A percentile compares a stretch with the other conserved stretches of the same genome.
Conservation (phyloP, 352 stramenopile species). For the Phytophthora pisi region DNA sequence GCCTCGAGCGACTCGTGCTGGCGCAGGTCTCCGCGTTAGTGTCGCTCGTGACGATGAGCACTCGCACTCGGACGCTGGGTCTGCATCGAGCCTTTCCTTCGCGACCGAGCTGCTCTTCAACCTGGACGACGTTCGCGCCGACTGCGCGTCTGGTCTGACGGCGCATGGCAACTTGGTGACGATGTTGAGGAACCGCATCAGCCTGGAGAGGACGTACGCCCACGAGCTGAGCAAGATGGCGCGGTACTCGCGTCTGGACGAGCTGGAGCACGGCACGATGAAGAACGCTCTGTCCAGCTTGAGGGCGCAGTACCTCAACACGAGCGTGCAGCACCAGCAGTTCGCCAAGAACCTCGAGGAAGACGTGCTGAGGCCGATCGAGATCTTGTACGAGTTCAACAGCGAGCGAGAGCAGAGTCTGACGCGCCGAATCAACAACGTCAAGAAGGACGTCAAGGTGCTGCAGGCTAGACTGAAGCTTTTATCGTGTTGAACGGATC, state of each 20-base stretch:
- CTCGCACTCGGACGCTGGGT: neutral
- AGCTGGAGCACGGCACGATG: conserved; percentile 59
- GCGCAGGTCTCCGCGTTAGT: neutral
- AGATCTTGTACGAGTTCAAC: conserved; percentile 61
- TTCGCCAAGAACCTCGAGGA: conserved; percentile 79
- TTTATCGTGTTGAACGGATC: too few species aligned
- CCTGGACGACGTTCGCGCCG: conserved; percentile 62
- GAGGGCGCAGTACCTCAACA: conserved; percentile 81
- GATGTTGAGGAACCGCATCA: conserved; percentile 75
- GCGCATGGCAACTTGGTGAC: conserved; percentile 63
- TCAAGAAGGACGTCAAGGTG: conserved; percentile 85
- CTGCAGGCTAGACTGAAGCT: too few species aligned
- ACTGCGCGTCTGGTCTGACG: conserved; percentile 51
- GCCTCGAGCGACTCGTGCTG: neutral
- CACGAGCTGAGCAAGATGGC: conserved; percentile 70
- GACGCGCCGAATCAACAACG: conserved; percentile 53
- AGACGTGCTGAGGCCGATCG: conserved; percentile 76
- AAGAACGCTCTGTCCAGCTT: conserved; percentile 64
- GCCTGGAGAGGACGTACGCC: conserved; percentile 76
- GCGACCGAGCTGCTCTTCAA: conserved; percentile 83
- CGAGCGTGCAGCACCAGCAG: conserved; percentile 77
- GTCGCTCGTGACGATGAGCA: neutral
- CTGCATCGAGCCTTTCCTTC: conserved; percentile 39
- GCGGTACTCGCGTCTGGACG: conserved; percentile 60
- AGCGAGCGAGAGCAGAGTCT: conserved; percentile 62